Evolutionary conservation across 108 stramenopile genomes (phyloP), one percentile per base, ranked within the genome.

Genomic region (Cyclotella choctawhatcheeana): DNA sequence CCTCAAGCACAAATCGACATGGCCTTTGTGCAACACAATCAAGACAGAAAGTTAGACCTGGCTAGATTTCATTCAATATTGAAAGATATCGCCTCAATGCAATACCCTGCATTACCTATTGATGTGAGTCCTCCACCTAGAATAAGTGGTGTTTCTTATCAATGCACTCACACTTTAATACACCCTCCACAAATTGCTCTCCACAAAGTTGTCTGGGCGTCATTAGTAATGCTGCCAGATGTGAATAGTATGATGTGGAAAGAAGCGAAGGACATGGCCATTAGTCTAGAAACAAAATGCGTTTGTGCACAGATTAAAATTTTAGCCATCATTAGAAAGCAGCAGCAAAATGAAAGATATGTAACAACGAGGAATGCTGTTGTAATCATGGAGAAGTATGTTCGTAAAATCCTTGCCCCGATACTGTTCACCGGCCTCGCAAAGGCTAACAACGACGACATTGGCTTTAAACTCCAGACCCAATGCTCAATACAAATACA

Each of bases 181-280:
- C 29, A n/a, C n/a, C n/a, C n/a, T n/a, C n/a, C n/a, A n/a, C 43
- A 65, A 51, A 69, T 59, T 74, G 73, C 79, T 26, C 58, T 74
- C 5, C 32, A 33, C 4, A 74, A 74, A 47, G 52, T 74, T 17
- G 67, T 73, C 12, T 85, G 78, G 85, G 53, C 53, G 37, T 78
- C 69, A 44, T 50, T 83, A 25, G 82, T 80, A 25, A 75, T 80
- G 82, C 58, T 85, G 24, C 74, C 82, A 1, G 67, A 80, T 67
- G 82, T 85, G 16, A 85, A 85, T 71, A 34, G 13, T 32, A 79
- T 78, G 68, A 71, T 82, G 63, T 85, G 85, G 85, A 74, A 50
- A 34, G 81, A 82, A 55, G 82, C 85, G 7, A 82, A 85, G 43
- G 62, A 21, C 31, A 79, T 82, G 78, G 85, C 85, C n/a, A 79